Percentiles rank a stretch among this genome's conserved stretches.
phyloP scores from a whole-genome alignment of 2,329 filamentous ascomycete genomes.

The Bipolaris oryzae region DNA sequence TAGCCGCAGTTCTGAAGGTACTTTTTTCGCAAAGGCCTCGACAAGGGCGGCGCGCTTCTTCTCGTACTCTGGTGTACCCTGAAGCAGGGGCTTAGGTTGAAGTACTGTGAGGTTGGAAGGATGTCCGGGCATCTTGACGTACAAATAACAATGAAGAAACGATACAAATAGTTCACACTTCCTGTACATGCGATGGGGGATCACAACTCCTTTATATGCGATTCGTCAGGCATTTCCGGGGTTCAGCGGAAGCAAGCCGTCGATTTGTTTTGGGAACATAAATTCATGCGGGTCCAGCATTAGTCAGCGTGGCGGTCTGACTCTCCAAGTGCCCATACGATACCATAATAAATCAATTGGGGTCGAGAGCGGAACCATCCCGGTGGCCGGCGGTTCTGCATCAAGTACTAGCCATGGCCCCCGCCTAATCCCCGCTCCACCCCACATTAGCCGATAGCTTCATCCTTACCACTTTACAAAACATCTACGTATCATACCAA shows the following conservation, averaged over 20 bases:
- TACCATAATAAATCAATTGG: conserved; percentile 7
- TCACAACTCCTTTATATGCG: background rate
- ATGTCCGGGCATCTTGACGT: conserved; percentile 7
- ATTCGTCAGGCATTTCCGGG: background rate
- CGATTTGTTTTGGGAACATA: too few relatives aligned
- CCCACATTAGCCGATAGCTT: background rate
- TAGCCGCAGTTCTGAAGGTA: conserved; percentile 20
- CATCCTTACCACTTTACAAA: too few relatives aligned
- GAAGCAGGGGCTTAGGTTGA: conserved; percentile 19
- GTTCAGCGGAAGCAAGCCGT: background rate
- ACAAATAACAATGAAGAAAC: background rate
- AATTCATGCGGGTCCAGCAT: too few relatives aligned
- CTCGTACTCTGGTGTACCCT: conserved; percentile 28
- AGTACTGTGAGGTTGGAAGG: conserved; percentile 12
- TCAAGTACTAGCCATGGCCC: background rate
- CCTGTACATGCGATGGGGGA: background rate
- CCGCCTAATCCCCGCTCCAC: conserved; percentile 2
- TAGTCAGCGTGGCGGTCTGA: background rate
- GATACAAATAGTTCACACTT: background rate
- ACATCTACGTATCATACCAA: background rate
- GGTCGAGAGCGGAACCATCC: conserved; percentile 13
- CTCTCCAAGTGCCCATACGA: background rate
- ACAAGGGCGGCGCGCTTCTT: conserved; percentile 21
- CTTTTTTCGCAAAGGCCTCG: conserved; percentile 22
- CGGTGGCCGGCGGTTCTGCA: background rate